phyloP scores from a whole-genome alignment of 371 early-diverging fungal genomes.

The Blastocladiella emersonii region DNA sequence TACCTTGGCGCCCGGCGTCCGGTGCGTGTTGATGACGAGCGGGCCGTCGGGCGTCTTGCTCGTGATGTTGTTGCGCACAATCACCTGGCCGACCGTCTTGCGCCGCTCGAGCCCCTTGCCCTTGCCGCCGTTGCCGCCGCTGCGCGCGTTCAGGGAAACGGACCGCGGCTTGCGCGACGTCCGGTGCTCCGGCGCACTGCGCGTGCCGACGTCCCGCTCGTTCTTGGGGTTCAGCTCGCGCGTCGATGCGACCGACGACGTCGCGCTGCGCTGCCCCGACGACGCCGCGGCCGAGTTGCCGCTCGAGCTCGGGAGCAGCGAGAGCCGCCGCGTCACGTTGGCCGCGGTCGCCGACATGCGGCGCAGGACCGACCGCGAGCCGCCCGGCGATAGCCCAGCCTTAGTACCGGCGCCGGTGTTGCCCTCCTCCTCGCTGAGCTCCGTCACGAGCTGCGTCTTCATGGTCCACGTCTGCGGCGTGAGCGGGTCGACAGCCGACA shows the following conservation, averaged over 20 bases:
- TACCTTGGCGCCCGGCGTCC: slow-evolving; percentile 1
- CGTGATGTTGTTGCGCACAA: neutral
- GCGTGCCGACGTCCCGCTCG: no score
- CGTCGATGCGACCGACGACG: no score
- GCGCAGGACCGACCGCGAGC: neutral
- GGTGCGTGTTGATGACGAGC: slow-evolving; percentile 2
- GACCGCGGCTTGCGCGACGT: neutral
- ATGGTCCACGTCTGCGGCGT: slow-evolving; percentile 1
- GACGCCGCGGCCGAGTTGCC: no score
- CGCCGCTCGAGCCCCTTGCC: no score
- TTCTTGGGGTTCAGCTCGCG: no score
- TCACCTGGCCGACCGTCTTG: neutral
- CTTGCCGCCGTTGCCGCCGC: neutral
- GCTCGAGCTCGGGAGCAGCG: no score
- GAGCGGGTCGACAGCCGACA: neutral
- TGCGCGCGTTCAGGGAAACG: neutral
- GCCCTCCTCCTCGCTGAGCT: neutral
- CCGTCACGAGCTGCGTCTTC: slow-evolving; percentile 1
- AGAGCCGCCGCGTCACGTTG: no score
- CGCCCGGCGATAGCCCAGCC: no score
- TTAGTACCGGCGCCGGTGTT: neutral
- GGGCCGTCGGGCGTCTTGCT: slow-evolving; percentile 1
- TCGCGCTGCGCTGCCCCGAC: no score
- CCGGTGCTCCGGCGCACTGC: no score
- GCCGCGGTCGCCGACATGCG: neutral